Percentiles rank a stretch among this genome's conserved stretches.
Evolutionary conservation across 2,329 filamentous ascomycete genomes (phyloP).

Genomic region (Tolypocladium nubicola): DNA sequence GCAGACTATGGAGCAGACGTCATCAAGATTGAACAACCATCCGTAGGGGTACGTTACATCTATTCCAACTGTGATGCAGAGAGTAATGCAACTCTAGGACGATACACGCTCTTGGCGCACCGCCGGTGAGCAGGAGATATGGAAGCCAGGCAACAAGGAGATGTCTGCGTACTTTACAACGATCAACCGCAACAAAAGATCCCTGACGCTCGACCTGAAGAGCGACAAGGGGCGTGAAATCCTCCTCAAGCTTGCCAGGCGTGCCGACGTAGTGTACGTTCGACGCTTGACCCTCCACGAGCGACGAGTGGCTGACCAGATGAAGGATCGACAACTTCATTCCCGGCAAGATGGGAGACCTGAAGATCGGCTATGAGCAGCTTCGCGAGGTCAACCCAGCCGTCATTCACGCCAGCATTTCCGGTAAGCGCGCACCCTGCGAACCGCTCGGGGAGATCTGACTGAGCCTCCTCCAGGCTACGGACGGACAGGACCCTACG

Average conservation of each 20-base stretch:
- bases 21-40: conserved; percentile 27
- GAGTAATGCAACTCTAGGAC: conserved; percentile 3
- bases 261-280: conserved; percentile 25
- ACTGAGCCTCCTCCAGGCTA: conserved; percentile 1
- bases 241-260: conserved; percentile 21
- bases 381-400: conserved; percentile 23
- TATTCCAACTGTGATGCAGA: neutral
- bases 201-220: conserved; percentile 22
- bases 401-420: conserved; percentile 31
- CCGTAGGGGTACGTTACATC: neutral
- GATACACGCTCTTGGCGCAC: conserved; percentile 10
- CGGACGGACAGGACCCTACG: conserved; percentile 28
- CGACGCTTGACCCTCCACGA: neutral
- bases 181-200: conserved; percentile 33
- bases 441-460: neutral
- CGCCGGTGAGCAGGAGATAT: conserved; percentile 12
- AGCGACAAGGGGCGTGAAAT: conserved; percentile 16
- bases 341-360: conserved; percentile 27
- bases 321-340: conserved; percentile 29
- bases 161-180: conserved; percentile 32
- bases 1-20: conserved; percentile 33
- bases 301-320: neutral
- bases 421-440: conserved; percentile 7
- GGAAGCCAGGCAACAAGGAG: conserved; percentile 11
- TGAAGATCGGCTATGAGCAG: conserved; percentile 27